These are phyloP conservation scores for Suhomyces atakaporum DNA, from an alignment of 1,139 yeast genomes.

Conservation along the genomic window DNA sequence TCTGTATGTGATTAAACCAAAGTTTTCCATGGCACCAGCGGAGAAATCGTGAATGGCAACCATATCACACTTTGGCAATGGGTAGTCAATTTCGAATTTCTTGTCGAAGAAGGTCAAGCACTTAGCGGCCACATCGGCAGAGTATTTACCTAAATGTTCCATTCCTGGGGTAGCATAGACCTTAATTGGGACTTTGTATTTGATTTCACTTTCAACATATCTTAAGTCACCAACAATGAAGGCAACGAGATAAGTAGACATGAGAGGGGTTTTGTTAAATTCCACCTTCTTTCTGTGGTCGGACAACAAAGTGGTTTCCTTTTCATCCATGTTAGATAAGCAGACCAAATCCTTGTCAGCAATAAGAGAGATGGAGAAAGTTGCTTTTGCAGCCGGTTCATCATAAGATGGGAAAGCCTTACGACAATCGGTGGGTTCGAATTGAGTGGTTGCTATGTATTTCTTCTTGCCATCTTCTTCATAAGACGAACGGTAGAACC, in stretches of 20 bases:
- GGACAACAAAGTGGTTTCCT: constrained; percentile 45
- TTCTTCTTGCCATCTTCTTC: constrained; percentile 60
- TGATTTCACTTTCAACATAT: constrained; percentile 30
- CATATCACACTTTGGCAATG: constrained; percentile 61
- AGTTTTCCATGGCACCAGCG: constrained; percentile 66
- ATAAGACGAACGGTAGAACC: constrained; percentile 79
- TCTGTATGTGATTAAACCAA: constrained; percentile 59
- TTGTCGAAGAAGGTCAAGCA: constrained; percentile 53
- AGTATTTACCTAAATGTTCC: constrained; percentile 50
- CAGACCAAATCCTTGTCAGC: constrained; percentile 63
- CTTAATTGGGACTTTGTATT: constrained; percentile 45
- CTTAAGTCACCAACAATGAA: constrained; percentile 38
- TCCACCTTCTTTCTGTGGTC: constrained; percentile 52
- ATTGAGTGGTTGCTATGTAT: constrained; percentile 76
- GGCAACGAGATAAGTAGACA: constrained; percentile 29
- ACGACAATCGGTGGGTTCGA: constrained; percentile 85
- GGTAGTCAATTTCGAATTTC: constrained; percentile 57
- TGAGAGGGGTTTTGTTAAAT: constrained; percentile 33
- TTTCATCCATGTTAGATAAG: constrained; percentile 78
- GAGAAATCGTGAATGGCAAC: constrained; percentile 60
- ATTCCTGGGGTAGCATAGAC: constrained; percentile 58
- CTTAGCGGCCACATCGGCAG: constrained; percentile 53
- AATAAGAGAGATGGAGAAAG: constrained; percentile 65
- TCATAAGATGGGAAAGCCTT: constrained; percentile 84
- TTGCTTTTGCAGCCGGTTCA: constrained; percentile 76